Base-by-base conservation (phyloP, 331 rosid species). In the Spiraea crenata region DNA sequence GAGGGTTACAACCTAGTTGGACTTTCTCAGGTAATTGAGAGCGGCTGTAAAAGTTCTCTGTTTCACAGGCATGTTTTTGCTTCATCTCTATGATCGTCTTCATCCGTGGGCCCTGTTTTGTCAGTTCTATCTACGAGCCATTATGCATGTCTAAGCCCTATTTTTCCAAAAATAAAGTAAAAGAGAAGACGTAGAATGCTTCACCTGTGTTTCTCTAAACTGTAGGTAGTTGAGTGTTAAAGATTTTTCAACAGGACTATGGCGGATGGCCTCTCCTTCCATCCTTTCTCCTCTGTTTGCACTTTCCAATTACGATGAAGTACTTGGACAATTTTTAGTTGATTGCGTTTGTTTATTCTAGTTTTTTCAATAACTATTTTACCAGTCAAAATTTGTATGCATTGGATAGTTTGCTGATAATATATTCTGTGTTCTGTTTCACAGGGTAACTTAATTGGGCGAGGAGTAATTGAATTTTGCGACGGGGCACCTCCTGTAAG, bases 1-100 rank as follows among this genome's bases (percentile, higher is more conserved):
- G 84, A 89, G 57, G 96, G 98, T 63, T 91, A 82, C 89, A 92
- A 85, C 85, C 57, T 92, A 17, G 92, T 92, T 73, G 98, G 98
- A 80, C 96, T 92, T 74, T 92, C 98, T 73, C 98, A 92, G 95
- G 98, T 86, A 79, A 85, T 50, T 82, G 70, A 61, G n/a, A n/a
- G 48, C 9, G 58, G 42, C 16, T 34, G 9, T 61, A 38, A 20
- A 41, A 42, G 64, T 58, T 20, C 7, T 60, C 42, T 16, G 3
- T 72, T 57, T 37, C 41, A 14, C 38, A 3, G 9, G 31, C 48
- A 3, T 20, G 49, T 73, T n/a, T 49, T 50, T 72, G 14, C 44
- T 63, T 50, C 61, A 0, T 59, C 20, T 19, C 11, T 61, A 3
- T 19, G 63, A 19, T 38, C 42, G 38, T 76, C 64, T 50, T 63